Conservation (phyloP, 1,284 basidiomycete species). For the Xanthoconium separans region DNA sequence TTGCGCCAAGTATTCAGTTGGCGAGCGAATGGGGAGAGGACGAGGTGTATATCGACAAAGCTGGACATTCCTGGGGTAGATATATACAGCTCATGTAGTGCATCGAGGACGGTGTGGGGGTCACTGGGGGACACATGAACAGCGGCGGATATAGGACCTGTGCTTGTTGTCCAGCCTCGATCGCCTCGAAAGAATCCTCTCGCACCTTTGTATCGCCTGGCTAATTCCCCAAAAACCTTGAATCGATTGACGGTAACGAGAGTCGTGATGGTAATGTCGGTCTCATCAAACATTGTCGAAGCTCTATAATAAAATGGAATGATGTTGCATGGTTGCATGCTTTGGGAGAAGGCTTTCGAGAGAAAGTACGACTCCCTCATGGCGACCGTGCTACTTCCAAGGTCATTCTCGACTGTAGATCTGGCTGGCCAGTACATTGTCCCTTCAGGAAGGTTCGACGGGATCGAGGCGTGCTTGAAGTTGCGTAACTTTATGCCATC, state of each 20-base stretch:
- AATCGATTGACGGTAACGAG: constrained; percentile 80
- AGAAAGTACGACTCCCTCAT: constrained; percentile 49
- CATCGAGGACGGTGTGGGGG: constrained; percentile 39
- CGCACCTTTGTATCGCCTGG: constrained; percentile 69
- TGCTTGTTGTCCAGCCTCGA: neutral
- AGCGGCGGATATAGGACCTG: constrained; percentile 81
- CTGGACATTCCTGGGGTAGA: constrained; percentile 60
- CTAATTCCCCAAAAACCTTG: constrained; percentile 66
- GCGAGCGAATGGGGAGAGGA: constrained; percentile 78
- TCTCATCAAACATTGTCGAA: constrained; percentile 42
- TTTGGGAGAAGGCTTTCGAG: constrained; percentile 66
- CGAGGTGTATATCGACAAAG: constrained; percentile 84
- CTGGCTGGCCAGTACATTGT: constrained; percentile 19
- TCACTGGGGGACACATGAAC: constrained; percentile 59
- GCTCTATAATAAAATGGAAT: constrained; percentile 81
- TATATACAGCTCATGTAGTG: constrained; percentile 63
- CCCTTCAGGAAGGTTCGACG: constrained; percentile 11
- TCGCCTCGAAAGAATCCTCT: neutral
- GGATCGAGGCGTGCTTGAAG: constrained; percentile 1
- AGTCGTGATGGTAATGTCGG: constrained; percentile 83
- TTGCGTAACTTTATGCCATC: neutral
- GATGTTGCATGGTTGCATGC: constrained; percentile 69
- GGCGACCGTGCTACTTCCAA: constrained; percentile 20
- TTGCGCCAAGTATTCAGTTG: constrained; percentile 89
- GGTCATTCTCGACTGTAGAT: constrained; percentile 11